phyloP scores from a whole-genome alignment of 768 basidiomycete species.

The Tricholoma hemisulphureum region DNA sequence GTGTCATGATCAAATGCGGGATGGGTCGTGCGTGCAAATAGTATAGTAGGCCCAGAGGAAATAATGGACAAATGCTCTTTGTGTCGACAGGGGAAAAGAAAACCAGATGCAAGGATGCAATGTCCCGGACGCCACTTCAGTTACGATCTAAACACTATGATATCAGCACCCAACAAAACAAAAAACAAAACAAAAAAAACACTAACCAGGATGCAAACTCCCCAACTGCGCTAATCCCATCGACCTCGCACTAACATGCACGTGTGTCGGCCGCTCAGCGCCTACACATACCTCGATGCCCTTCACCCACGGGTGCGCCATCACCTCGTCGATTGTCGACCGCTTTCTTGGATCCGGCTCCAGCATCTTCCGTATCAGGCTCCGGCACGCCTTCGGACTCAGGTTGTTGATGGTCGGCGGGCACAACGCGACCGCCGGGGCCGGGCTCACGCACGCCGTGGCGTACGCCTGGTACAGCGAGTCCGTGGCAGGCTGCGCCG shows the following conservation, averaged over 20 bases:
- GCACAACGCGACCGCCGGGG: slow-evolving; percentile 44
- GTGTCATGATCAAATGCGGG: not conserved
- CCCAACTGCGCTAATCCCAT: slow-evolving; percentile 50
- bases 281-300: slow-evolving; percentile 81
- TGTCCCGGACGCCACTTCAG: not conserved
- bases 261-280: slow-evolving; percentile 60
- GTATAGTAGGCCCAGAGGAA: not conserved
- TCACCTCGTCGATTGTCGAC: slow-evolving; percentile 74
- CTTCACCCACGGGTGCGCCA: slow-evolving; percentile 76
- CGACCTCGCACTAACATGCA: slow-evolving; percentile 67
- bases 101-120: not conserved
- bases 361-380: slow-evolving; percentile 87
- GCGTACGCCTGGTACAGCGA: slow-evolving; percentile 78
- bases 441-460: slow-evolving; percentile 49
- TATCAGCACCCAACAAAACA: not conserved
- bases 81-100: not conserved
- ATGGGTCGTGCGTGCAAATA: not conserved
- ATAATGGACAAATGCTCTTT: not conserved
- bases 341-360: slow-evolving; percentile 88
- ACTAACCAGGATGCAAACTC: not conserved
- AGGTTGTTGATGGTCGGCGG: slow-evolving; percentile 84
- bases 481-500: slow-evolving; percentile 76
- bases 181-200: not conserved
- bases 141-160: not conserved
- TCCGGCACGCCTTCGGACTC: slow-evolving; percentile 79